Conservation (phyloP, 2,329 filamentous ascomycete species). For the Zelopaecilomyces penicillatus region DNA sequence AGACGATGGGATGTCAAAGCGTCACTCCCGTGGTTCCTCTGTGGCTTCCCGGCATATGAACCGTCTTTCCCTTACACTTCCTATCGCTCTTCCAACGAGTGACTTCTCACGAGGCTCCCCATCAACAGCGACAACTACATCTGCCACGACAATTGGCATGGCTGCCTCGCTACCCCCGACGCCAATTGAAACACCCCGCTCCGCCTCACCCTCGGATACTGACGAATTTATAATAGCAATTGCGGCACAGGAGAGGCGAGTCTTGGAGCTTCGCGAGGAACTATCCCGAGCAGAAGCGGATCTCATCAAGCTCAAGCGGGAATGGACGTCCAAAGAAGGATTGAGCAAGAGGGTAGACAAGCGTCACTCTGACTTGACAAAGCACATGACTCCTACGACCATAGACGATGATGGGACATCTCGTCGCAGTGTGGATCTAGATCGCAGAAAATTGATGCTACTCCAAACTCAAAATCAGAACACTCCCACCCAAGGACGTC, state of each 20-base stretch:
- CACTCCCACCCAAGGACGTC: conserved; percentile 34
- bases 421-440: conserved; percentile 52
- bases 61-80: conserved; percentile 52
- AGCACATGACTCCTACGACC: neutral
- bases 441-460: conserved; percentile 58
- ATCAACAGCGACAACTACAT: conserved; percentile 39
- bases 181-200: conserved; percentile 35
- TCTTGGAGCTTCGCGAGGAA: conserved; percentile 87
- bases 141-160: conserved; percentile 29
- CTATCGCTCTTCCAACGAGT: conserved; percentile 48
- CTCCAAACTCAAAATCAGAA: conserved; percentile 36
- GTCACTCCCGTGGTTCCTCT: conserved; percentile 44
- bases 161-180: conserved; percentile 41
- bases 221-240: conserved; percentile 77
- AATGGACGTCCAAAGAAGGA: conserved; percentile 72
- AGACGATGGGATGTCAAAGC: conserved; percentile 30
- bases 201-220: conserved; percentile 43
- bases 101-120: conserved; percentile 23
- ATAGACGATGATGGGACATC: conserved; percentile 22
- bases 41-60: conserved; percentile 46
- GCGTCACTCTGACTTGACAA: conserved; percentile 6
- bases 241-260: conserved; percentile 82
- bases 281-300: conserved; percentile 74
- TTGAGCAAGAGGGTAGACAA: conserved; percentile 59
- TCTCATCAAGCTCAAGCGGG: conserved; percentile 67